phyloP scores from a whole-genome alignment of 106 monocot genomes.

The Alisma plantagoaquatica region DNA sequence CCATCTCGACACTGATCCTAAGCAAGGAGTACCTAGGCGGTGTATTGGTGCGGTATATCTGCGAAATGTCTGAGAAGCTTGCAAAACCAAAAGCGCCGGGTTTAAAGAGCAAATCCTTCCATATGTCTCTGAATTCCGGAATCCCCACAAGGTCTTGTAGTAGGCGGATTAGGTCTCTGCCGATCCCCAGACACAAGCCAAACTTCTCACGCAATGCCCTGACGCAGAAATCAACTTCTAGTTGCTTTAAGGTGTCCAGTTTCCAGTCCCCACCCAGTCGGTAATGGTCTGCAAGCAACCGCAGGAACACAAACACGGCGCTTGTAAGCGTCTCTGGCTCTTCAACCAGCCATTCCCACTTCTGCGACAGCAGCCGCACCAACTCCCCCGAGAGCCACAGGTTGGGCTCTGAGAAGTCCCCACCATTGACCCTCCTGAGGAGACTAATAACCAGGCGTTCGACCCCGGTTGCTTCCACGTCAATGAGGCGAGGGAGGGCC shows the following conservation, averaged over 20 bases:
- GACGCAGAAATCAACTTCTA: conserved; percentile 56
- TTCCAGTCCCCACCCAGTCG: conserved; percentile 21
- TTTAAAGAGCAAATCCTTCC: conserved; percentile 50
- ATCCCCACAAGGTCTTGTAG: conserved; percentile 53
- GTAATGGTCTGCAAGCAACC: conserved; percentile 67
- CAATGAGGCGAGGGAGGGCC: conserved; percentile 16
- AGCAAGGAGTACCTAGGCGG: conserved; percentile 39
- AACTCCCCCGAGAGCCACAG: conserved; percentile 35
- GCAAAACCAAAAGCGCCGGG: conserved; percentile 31
- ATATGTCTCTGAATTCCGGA: conserved; percentile 56
- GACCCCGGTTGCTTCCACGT: conserved; percentile 18
- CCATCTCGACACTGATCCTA: conserved; percentile 57
- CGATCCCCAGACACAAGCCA: conserved; percentile 43
- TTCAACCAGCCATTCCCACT: conserved; percentile 45
- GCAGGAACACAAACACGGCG: conserved; percentile 41
- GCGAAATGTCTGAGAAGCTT: conserved; percentile 35
- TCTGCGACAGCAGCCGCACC: conserved; percentile 14
- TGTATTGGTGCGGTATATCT: conserved; percentile 37
- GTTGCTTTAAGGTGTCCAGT: conserved; percentile 34
- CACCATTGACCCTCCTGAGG: conserved; percentile 35
- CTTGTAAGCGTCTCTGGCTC: conserved; percentile 33
- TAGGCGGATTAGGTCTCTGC: conserved; percentile 61
- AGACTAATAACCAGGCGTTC: conserved; percentile 33
- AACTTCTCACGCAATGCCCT: conserved; percentile 43
- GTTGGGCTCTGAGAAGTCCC: conserved; percentile 45